Conservation (phyloP, 768 basidiomycete species). For the Psilocybe subaeruginosa region DNA sequence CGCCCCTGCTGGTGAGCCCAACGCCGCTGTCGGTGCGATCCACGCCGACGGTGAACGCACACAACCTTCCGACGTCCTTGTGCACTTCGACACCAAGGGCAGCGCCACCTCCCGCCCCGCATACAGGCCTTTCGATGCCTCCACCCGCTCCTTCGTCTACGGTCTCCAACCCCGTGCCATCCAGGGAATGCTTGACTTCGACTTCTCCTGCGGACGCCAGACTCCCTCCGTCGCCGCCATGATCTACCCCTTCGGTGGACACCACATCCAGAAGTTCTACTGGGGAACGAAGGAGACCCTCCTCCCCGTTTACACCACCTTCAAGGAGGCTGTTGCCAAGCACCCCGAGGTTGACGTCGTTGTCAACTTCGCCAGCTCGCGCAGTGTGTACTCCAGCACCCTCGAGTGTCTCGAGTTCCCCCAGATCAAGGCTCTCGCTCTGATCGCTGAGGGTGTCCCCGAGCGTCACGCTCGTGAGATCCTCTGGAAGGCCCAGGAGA, state of each 20-base stretch:
- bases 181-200: constrained; percentile 96
- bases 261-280: constrained; percentile 99
- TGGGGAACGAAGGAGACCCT: constrained; percentile 99
- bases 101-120: constrained; percentile 59
- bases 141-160: constrained; percentile 96
- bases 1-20: constrained; percentile 39
- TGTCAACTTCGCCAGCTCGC: constrained; percentile 96
- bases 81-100: constrained; percentile 72
- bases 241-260: constrained; percentile 99
- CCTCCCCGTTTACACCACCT: constrained; percentile 93
- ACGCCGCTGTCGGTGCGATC: constrained; percentile 67
- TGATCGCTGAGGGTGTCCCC: constrained; percentile 99
- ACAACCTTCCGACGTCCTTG: constrained; percentile 87
- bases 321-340: constrained; percentile 90
- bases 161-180: constrained; percentile 99
- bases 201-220: constrained; percentile 94
- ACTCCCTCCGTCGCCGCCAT: constrained; percentile 96
- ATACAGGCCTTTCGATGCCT: constrained; percentile 91
- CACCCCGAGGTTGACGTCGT: constrained; percentile 97
- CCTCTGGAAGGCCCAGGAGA: constrained; percentile 83
- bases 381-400: constrained; percentile 94
- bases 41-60: constrained; percentile 79
- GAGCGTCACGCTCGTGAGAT: constrained; percentile 97
- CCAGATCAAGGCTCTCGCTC: constrained; percentile 68
- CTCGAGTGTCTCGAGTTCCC: constrained; percentile 80